Evolutionary conservation across 1,284 basidiomycete genomes (phyloP), one percentile per base, ranked within the genome.

Genomic region (Trichosporon sp.): DNA sequence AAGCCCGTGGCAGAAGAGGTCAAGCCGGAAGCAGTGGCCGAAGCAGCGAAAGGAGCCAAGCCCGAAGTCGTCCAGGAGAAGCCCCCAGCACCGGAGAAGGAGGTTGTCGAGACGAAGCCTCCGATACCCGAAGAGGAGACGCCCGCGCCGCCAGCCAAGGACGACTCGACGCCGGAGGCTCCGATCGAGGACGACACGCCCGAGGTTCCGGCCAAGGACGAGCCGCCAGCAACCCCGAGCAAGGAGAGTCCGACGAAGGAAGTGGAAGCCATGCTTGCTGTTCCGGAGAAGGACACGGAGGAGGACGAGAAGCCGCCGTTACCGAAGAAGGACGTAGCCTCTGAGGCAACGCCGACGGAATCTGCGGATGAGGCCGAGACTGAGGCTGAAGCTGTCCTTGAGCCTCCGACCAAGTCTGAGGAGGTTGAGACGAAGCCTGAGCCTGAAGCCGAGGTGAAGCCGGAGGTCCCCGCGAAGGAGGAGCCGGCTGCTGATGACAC

Each of bases 91-190:
- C 38, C 38, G 38, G 38, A 40, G 26, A 6, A 26, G 14, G 56
- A 35, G 7, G 32, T 19, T 31, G 51, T 54, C 19, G 21, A 54
- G 19, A 19, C 4, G 16, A 46, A 46, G 43, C 54, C 54, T 6
- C 26, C 26, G 10, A 19, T 59, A 2, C 19, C 51, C 12, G 67
- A 37, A n/a, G 26, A 59, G 67, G n/a, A 37, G 16, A 37, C 40
- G 51, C 32, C n/a, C 1, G 71, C 67, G 40, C 71, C 70, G 21
- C 71, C 73, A 14, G 67, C 66, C 11, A 72, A 66, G 16, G 32
- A 72, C 70, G 68, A 43, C 38, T 12, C 21, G 2, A n/a, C 19
- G 4, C 56, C 46, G 3, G 67, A 35, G 14, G n/a, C 16, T 38
- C 21, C 56, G 2, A 32, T n/a, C 16, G 61, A 21, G 38, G 26